These are phyloP conservation scores for Wilhelminamyces savonicus DNA, from an alignment of 805 yeast genomes.

Conservation along the genomic window DNA sequence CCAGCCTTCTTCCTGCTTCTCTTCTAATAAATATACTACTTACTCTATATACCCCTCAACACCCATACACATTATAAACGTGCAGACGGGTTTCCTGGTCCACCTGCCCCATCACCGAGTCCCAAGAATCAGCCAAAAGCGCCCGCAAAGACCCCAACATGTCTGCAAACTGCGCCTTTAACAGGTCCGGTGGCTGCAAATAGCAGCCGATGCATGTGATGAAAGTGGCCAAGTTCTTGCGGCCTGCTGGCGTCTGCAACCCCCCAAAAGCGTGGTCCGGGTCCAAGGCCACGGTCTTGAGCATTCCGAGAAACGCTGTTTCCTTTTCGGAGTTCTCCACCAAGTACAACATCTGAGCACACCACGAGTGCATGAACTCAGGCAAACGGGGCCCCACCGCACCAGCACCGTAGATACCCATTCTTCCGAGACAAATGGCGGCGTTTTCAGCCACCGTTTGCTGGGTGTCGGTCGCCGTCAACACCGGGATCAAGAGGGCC, in stretches of 20 bases:
- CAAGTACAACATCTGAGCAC: conserved; percentile 56
- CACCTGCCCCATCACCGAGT: conserved; percentile 20
- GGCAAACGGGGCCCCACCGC: conserved; percentile 53
- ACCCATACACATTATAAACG: conserved; percentile 14
- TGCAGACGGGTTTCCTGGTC: conserved; percentile 23
- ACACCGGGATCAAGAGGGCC: conserved; percentile 51
- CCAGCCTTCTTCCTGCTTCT: no score
- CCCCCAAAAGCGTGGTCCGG: conserved; percentile 56
- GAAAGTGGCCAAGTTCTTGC: conserved; percentile 44
- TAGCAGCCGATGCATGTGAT: conserved; percentile 55
- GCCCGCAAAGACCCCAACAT: conserved; percentile 40
- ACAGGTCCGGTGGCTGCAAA: conserved; percentile 41
- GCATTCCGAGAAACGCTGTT: conserved; percentile 79
- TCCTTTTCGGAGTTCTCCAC: conserved; percentile 86
- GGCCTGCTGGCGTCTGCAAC: conserved; percentile 37
- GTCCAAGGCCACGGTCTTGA: conserved; percentile 56
- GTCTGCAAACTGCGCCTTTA: conserved; percentile 39
- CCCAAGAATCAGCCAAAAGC: conserved; percentile 33
- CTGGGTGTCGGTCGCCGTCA: conserved; percentile 48
- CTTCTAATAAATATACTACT: no score
- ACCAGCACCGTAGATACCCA: conserved; percentile 61
- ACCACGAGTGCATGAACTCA: conserved; percentile 63
- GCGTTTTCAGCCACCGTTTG: conserved; percentile 76
- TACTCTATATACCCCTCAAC: no score
- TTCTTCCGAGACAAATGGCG: conserved; percentile 83